These are phyloP conservation scores for Starmerella potacharoeniae DNA, from an alignment of 805 yeast species.

Conservation along the genomic window DNA sequence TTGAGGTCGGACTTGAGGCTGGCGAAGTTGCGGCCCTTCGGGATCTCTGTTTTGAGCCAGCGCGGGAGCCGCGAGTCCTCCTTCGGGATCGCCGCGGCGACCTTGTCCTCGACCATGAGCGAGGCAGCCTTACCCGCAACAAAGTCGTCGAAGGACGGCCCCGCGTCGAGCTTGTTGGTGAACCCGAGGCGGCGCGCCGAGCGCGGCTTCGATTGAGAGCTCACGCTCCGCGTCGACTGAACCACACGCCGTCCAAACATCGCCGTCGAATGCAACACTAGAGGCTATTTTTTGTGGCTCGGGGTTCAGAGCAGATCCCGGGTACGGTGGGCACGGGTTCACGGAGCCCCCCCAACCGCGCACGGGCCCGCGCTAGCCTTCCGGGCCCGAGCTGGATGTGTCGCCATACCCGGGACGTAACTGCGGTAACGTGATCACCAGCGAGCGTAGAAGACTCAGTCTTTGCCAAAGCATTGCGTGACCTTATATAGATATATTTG, in stretches of 20 bases:
- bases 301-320: background rate
- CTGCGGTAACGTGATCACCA: too few relatives aligned
- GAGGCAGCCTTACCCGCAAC: constrained; percentile 68
- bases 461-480: too few relatives aligned
- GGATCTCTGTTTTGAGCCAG: constrained; percentile 94
- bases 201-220: constrained; percentile 6
- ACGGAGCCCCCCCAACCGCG: background rate
- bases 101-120: constrained; percentile 48
- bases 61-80: constrained; percentile 57
- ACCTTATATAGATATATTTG: too few relatives aligned
- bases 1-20: constrained; percentile 74
- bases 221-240: constrained; percentile 2
- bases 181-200: constrained; percentile 29
- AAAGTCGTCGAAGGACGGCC: constrained; percentile 92
- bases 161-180: constrained; percentile 59
- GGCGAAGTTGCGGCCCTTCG: constrained; percentile 81
- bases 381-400: background rate
- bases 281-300: background rate
- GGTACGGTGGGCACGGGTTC: background rate
- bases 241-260: constrained; percentile 5
- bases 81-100: constrained; percentile 31
- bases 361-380: background rate
- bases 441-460: too few relatives aligned
- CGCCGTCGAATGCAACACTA: background rate
- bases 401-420: too few relatives aligned